A percentile compares a stretch with the other conserved stretches of the same genome.
Evolutionary conservation across 1,139 yeast genomes (phyloP).

Genomic region (Eremothecium sinecaudum): DNA sequence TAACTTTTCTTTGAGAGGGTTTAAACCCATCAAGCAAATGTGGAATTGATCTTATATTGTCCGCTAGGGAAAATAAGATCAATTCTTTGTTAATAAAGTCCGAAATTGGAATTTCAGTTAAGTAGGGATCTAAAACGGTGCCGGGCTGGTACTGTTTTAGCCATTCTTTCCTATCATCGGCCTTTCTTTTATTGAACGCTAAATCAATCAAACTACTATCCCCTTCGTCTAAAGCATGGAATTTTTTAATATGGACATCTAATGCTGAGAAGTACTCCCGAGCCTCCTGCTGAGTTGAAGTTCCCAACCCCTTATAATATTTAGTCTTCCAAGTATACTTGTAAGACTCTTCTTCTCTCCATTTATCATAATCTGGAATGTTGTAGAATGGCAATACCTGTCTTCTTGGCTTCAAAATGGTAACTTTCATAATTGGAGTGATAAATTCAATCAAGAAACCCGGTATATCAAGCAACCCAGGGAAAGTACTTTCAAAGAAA

Average conservation of each 20-base stretch:
- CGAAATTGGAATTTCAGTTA: conserved; percentile 73
- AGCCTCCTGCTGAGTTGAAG: conserved; percentile 71
- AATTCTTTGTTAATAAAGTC: conserved; percentile 94
- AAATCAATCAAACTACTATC: conserved; percentile 80
- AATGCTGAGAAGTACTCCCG: conserved; percentile 83
- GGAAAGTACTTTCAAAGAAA: conserved; percentile 87
- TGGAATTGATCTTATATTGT: conserved; percentile 91
- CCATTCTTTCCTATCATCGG: conserved; percentile 98
- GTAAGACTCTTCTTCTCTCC: conserved; percentile 82
- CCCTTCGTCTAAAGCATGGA: conserved; percentile 71
- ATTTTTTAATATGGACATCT: conserved; percentile 77
- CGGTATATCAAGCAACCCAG: conserved; percentile 83
- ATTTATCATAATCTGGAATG: conserved; percentile 90
- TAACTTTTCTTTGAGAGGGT: conserved; percentile 93
- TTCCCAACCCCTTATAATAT: conserved; percentile 98
- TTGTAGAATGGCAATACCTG: conserved; percentile 70
- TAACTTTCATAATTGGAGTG: conserved; percentile 93
- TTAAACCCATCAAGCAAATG: conserved; percentile 90
- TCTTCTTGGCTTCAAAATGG: conserved; percentile 58
- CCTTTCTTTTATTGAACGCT: conserved; percentile 91
- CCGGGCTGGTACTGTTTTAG: conserved; percentile 83
- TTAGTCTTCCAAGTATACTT: conserved; percentile 81
- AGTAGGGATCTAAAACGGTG: conserved; percentile 77
- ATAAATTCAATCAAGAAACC: conserved; percentile 90
- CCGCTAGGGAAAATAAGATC: conserved; percentile 93